Evolutionary conservation across 805 yeast genomes (phyloP).

Genomic region (Candida cerambycidarum): DNA sequence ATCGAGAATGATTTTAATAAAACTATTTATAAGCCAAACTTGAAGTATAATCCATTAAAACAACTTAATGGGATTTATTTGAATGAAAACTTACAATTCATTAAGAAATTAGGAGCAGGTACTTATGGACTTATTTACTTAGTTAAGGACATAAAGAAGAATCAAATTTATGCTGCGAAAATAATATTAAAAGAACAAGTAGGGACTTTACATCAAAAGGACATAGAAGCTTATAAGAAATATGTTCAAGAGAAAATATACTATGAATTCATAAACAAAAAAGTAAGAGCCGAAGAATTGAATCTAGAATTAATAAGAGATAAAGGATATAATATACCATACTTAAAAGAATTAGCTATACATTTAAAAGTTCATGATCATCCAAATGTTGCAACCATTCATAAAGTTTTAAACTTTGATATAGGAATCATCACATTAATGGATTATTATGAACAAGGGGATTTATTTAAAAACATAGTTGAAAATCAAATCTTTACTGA

Average conservation of each 20-base stretch:
- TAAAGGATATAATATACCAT: constrained; percentile 28
- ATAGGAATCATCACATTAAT: constrained; percentile 67
- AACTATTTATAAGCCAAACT: constrained; percentile 8
- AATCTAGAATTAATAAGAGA: constrained; percentile 25
- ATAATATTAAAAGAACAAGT: constrained; percentile 55
- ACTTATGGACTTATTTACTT: constrained; percentile 81
- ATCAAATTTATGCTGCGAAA: constrained; percentile 65
- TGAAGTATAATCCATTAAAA: constrained; percentile 8
- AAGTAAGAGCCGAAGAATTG: constrained; percentile 17
- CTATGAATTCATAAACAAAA: constrained; percentile 13
- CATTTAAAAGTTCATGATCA: constrained; percentile 77
- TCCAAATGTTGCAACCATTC: constrained; percentile 74
- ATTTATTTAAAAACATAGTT: constrained; percentile 81
- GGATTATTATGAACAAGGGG: constrained; percentile 87
- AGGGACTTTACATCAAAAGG: constrained; percentile 25
- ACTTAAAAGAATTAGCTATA: constrained; percentile 65
- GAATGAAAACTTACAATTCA: constrained; percentile 35
- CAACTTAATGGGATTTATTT: constrained; percentile 8
- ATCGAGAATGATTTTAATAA: constrained; percentile 12
- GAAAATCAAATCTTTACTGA: constrained; percentile 62
- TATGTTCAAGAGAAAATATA: constrained; percentile 27
- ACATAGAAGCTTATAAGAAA: constrained; percentile 29
- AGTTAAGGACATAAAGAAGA: constrained; percentile 55
- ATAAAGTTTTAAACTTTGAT: constrained; percentile 65
- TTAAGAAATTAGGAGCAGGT: constrained; percentile 71